Evolutionary conservation across 805 yeast species (phyloP).

Genomic region (Zygoascus biomembranicola): DNA sequence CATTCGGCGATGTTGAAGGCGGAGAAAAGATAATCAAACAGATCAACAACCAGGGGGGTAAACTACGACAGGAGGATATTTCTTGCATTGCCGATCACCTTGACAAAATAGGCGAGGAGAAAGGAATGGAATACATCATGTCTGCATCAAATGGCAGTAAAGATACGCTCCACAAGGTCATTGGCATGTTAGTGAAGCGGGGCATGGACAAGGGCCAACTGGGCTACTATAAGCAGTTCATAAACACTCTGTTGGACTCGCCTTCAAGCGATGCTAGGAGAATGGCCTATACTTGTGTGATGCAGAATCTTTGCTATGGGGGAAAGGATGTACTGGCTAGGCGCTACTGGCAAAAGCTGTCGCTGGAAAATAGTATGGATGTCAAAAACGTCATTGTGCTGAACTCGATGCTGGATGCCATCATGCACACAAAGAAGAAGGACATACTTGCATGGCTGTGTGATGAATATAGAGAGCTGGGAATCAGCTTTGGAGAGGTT

Average conservation of each 20-base stretch:
- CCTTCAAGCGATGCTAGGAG: background rate
- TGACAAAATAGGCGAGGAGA: background rate
- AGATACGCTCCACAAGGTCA: background rate
- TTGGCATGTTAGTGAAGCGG: background rate
- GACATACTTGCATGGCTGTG: conserved; percentile 5
- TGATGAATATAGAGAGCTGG: conserved; percentile 4
- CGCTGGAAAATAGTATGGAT: conserved; percentile 6
- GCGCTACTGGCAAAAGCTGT: conserved; percentile 12
- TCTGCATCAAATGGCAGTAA: background rate
- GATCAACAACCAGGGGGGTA: conserved; percentile 6
- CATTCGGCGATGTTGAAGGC: conserved; percentile 15
- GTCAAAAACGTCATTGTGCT: conserved; percentile 8
- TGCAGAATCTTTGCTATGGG: conserved; percentile 4
- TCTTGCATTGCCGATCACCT: background rate
- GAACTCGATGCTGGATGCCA: conserved; percentile 5
- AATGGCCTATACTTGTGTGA: conserved; percentile 2
- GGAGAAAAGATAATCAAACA: conserved; percentile 16
- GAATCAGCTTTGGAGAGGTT: conserved; percentile 1
- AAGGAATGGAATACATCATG: background rate
- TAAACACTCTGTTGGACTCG: background rate
- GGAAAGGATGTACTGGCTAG: conserved; percentile 7
- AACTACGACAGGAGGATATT: background rate
- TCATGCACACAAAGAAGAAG: background rate
- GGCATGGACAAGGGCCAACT: background rate
- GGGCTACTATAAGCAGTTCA: background rate